Percentiles rank a stretch among this genome's conserved stretches.
Conservation (phyloP, 208 protist species). For the Leishmania martiniquensis region DNA sequence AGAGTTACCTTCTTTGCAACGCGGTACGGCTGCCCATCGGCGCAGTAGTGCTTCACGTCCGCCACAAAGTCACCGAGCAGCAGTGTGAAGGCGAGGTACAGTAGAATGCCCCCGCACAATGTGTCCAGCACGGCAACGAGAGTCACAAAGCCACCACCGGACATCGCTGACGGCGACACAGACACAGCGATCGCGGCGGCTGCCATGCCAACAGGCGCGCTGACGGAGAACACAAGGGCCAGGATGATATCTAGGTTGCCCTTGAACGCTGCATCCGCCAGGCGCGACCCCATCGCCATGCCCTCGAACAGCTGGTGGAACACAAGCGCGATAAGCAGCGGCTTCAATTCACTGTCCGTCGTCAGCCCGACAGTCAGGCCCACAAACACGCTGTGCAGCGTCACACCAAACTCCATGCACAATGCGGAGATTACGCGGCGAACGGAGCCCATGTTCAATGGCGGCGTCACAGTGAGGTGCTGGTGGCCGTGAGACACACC, state of each 20-base stretch:
- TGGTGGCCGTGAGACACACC: slow-evolving; percentile 24
- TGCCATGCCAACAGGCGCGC: slow-evolving; percentile 48
- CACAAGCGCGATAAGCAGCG: slow-evolving; percentile 56
- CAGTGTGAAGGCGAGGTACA: slow-evolving; percentile 72
- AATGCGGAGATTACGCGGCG: slow-evolving; percentile 45
- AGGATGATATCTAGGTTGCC: slow-evolving; percentile 39
- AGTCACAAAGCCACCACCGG: slow-evolving; percentile 36
- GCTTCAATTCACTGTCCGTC: slow-evolving; percentile 44
- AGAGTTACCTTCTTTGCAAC: slow-evolving; percentile 22
- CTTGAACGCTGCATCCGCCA: slow-evolving; percentile 60
- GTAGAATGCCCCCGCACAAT: slow-evolving; percentile 69
- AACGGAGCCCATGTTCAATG: slow-evolving; percentile 24
- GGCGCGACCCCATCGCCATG: slow-evolving; percentile 60
- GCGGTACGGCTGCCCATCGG: slow-evolving; percentile 12
- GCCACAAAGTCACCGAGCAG: slow-evolving; percentile 63
- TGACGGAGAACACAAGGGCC: slow-evolving; percentile 49
- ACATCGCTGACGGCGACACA: slow-evolving; percentile 37
- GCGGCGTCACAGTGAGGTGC: slow-evolving; percentile 22
- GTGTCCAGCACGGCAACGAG: slow-evolving; percentile 54
- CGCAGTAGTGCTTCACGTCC: slow-evolving; percentile 32
- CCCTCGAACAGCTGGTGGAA: slow-evolving; percentile 84
- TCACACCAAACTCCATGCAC: slow-evolving; percentile 70
- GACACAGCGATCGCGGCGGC: slow-evolving; percentile 32
- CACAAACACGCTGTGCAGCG: slow-evolving; percentile 78
- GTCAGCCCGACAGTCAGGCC: slow-evolving; percentile 62